These are phyloP conservation scores for Fusarium napiforme DNA, from an alignment of 2,329 filamentous ascomycete genomes.

Conservation along the genomic window DNA sequence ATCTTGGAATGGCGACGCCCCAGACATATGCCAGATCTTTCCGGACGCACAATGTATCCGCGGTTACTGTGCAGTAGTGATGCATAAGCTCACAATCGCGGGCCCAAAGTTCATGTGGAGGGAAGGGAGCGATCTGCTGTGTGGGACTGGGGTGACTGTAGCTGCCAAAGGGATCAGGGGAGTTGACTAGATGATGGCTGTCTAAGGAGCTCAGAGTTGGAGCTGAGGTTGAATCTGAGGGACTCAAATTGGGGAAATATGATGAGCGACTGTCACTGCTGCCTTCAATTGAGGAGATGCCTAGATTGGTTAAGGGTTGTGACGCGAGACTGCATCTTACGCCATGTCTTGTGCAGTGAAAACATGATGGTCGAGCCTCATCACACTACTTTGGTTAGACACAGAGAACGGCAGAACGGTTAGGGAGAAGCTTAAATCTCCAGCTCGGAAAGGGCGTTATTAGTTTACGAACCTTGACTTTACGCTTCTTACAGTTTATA, in stretches of 20 bases:
- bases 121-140: conserved; percentile 40
- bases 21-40: conserved; percentile 44
- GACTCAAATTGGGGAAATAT: conserved; percentile 25
- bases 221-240: conserved; percentile 15
- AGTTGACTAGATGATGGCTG: not conserved
- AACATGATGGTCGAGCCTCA: conserved; percentile 45
- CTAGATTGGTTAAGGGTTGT: not conserved
- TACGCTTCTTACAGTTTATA: conserved; percentile 48
- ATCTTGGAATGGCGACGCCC: conserved; percentile 41
- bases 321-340: conserved; percentile 45
- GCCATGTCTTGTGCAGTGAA: conserved; percentile 46
- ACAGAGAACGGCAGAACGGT: not conserved
- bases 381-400: conserved; percentile 39
- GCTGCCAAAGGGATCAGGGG: conserved; percentile 9
- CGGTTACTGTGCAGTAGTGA: conserved; percentile 45
- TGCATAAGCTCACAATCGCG: conserved; percentile 47
- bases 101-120: conserved; percentile 37
- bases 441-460: not conserved
- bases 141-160: conserved; percentile 17
- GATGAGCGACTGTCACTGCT: not conserved
- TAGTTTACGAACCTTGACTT: conserved; percentile 46
- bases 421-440: not conserved
- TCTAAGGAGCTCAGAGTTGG: conserved; percentile 9
- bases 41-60: conserved; percentile 35
- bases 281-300: not conserved